These are phyloP conservation scores for Phascolomyces articulosus DNA, from an alignment of 371 early-diverging fungal genomes.

Conservation along the genomic window DNA sequence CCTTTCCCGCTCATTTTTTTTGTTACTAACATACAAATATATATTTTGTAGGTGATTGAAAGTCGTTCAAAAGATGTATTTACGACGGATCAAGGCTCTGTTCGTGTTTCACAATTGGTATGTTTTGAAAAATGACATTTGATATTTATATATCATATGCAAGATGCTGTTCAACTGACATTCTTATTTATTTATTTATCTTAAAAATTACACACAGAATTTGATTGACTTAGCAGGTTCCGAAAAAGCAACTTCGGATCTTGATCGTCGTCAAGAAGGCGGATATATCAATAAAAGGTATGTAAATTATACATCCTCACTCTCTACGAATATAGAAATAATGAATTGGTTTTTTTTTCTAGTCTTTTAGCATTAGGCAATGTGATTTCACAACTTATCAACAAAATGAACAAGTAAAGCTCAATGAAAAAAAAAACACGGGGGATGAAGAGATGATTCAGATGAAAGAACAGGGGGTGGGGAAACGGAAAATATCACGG, in stretches of 20 bases:
- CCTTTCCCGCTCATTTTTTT: neutral
- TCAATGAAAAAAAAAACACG: neutral
- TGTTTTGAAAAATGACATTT: too few species aligned
- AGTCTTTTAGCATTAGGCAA: slow-evolving; percentile 85
- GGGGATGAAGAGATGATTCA: neutral
- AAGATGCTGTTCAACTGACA: neutral
- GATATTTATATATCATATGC: too few species aligned
- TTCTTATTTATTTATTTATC: neutral
- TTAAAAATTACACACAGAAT: slow-evolving; percentile 43
- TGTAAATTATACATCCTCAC: neutral
- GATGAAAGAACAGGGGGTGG: too few species aligned
- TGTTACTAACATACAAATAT: neutral
- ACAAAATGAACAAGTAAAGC: slow-evolving; percentile 57
- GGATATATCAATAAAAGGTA: slow-evolving; percentile 90
- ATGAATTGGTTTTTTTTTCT: neutral
- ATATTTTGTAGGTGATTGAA: slow-evolving; percentile 34
- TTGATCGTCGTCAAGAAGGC: slow-evolving; percentile 88
- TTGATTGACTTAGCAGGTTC: slow-evolving; percentile 98
- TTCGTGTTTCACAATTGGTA: slow-evolving; percentile 74
- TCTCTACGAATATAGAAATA: neutral
- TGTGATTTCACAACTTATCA: slow-evolving; percentile 74
- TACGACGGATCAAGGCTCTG: slow-evolving; percentile 27
- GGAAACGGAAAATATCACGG: too few species aligned
- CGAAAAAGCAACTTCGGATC: slow-evolving; percentile 85
- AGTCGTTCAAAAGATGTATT: slow-evolving; percentile 31